Percentiles rank a stretch among this genome's conserved stretches.
These are phyloP conservation scores for Alternaria atra DNA, from an alignment of 2,329 filamentous ascomycete genomes.

Conservation along the genomic window DNA sequence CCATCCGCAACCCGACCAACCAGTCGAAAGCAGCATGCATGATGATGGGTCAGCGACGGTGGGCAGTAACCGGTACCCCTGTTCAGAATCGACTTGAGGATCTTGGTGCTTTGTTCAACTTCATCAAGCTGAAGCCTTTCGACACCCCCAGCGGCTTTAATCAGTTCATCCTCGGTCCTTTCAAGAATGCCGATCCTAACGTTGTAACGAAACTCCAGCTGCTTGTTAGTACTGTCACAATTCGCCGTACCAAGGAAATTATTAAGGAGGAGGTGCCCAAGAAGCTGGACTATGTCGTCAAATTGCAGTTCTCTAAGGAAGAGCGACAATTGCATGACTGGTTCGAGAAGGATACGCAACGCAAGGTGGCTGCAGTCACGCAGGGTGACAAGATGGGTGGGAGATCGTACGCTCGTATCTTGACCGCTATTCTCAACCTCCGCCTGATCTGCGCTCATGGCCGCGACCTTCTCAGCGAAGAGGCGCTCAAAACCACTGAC, in stretches of 20 bases:
- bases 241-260: slow-evolving; percentile 87
- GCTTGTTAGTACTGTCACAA: slow-evolving; percentile 91
- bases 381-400: slow-evolving; percentile 74
- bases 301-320: slow-evolving; percentile 76
- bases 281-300: slow-evolving; percentile 73
- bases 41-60: slow-evolving; percentile 81
- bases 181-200: slow-evolving; percentile 85
- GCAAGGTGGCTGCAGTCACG: slow-evolving; percentile 79
- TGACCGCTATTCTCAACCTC: slow-evolving; percentile 89
- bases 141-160: slow-evolving; percentile 79
- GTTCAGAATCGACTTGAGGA: slow-evolving; percentile 92
- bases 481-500: slow-evolving; percentile 81
- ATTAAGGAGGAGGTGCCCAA: slow-evolving; percentile 72
- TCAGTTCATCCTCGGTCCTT: slow-evolving; percentile 81
- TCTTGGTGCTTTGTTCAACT: slow-evolving; percentile 84
- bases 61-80: slow-evolving; percentile 97
- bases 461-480: slow-evolving; percentile 85
- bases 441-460: slow-evolving; percentile 93
- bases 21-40: slow-evolving; percentile 87
- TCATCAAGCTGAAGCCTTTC: slow-evolving; percentile 85
- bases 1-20: slow-evolving; percentile 86
- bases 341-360: slow-evolving; percentile 82
- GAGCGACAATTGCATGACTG: slow-evolving; percentile 83
- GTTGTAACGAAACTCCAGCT: slow-evolving; percentile 86
- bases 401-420: slow-evolving; percentile 89